Evolutionary conservation across 2,329 filamentous ascomycete genomes (phyloP), one percentile per base, ranked within the genome.

Genomic region (Furcasterigmium sp.): DNA sequence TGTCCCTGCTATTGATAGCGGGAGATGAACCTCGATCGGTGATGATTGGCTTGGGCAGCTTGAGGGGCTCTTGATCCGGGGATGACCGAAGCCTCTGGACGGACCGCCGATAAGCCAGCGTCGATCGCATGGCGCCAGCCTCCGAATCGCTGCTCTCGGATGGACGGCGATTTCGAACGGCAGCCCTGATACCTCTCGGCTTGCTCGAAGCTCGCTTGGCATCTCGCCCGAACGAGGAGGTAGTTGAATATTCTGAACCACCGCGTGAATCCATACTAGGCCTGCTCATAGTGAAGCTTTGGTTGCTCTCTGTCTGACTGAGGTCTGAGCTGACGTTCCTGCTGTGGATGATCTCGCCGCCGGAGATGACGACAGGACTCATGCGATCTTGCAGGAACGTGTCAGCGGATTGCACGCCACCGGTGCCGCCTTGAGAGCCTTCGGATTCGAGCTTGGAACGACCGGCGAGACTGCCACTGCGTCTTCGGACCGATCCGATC

Each of bases 311-410:
- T 1, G 67, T 69, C 15, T 71, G 66, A 39, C 53, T 58, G 21
- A 78, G 52, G 11, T 78, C 75, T 13, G 65, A 61, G 51, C 69
- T 72, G 2, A 64, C 55, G 51, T 84, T 84, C 30, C 69, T 65
- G 53, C 83, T 84, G 53, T 82, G 75, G 30, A 82, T 59, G 7
- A 84, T 61, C 47, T 75, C 77, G 21, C 81, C 82, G 8, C 81
- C 82, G 10, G 79, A 72, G 52, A 85, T 85, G 32, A 85, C 70
- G 11, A 85, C 80, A 2, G 81, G 82, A 42, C 78, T 81, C 62
- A 84, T 76, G 11, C 81, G 71, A 42, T 83, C 76, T 20, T 73
- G 63, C 11, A 85, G 60, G 50, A 84, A 85, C 0, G 75, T 65
- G 48, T 84, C 80, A 5, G 64, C 60, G 3, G 67, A 61, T 39